Percentiles rank a stretch among this genome's conserved stretches.
phyloP scores from a whole-genome alignment of 148 eudicot species.

The Dianthus caryophyllus region DNA sequence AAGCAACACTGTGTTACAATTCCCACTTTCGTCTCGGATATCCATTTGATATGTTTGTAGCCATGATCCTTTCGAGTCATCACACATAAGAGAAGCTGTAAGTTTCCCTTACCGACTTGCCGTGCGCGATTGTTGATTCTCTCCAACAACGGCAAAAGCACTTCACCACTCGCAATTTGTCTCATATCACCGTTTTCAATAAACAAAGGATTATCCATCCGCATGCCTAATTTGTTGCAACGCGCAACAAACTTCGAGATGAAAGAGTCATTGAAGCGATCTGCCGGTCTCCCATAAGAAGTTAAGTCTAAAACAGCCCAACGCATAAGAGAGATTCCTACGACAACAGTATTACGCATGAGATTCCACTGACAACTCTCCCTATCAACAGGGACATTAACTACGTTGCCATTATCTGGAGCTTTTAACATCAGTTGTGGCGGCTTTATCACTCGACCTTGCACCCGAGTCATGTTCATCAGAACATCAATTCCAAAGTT shows the following conservation, averaged over 20 bases:
- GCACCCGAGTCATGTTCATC: slow-evolving; percentile 48
- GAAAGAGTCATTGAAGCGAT: slow-evolving; percentile 21
- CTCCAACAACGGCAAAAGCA: slow-evolving; percentile 28
- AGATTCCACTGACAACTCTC: slow-evolving; percentile 65
- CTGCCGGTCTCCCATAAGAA: not conserved
- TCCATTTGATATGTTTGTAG: slow-evolving; percentile 55
- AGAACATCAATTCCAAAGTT: slow-evolving; percentile 43
- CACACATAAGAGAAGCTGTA: slow-evolving; percentile 60
- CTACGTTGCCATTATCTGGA: slow-evolving; percentile 10
- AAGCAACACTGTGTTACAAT: slow-evolving; percentile 80
- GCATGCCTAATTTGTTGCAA: slow-evolving; percentile 37
- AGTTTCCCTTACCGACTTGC: slow-evolving; percentile 8
- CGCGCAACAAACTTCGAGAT: slow-evolving; percentile 35
- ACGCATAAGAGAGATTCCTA: slow-evolving; percentile 40
- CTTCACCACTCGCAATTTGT: slow-evolving; percentile 17
- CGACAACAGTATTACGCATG: slow-evolving; percentile 36
- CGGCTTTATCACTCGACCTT: slow-evolving; percentile 47
- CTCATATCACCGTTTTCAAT: slow-evolving; percentile 22
- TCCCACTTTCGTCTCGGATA: slow-evolving; percentile 78
- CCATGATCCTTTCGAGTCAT: slow-evolving; percentile 42
- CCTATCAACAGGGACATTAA: slow-evolving; percentile 26
- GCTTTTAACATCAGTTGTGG: slow-evolving; percentile 50
- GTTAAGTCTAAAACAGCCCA: slow-evolving; percentile 70
- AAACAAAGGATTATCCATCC: slow-evolving; percentile 32
- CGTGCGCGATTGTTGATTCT: slow-evolving; percentile 23